Percentiles rank a stretch among this genome's conserved stretches.
Evolutionary conservation across 1,284 basidiomycete genomes (phyloP).

Genomic region (Polyporus tsugae): DNA sequence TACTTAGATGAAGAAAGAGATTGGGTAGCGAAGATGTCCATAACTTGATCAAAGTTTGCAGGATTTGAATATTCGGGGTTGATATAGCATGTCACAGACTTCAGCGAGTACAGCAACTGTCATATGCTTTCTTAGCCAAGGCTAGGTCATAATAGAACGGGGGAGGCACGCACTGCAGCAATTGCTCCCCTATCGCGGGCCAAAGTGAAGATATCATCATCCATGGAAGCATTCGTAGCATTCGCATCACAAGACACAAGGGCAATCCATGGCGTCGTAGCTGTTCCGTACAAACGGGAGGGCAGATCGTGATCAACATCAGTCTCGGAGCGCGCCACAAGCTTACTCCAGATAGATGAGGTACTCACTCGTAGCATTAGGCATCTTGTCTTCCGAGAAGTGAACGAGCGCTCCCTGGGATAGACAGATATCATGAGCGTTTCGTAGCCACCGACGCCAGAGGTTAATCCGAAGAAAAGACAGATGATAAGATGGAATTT

Average conservation of each 20-base stretch:
- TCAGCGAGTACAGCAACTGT: slow-evolving; percentile 80
- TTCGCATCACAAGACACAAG: slow-evolving; percentile 85
- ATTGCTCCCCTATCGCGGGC: slow-evolving; percentile 81
- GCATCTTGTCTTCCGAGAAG: slow-evolving; percentile 67
- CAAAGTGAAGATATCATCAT: slow-evolving; percentile 81
- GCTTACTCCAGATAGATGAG: slow-evolving; percentile 7
- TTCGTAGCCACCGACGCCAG: neutral
- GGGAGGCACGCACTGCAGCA: slow-evolving; percentile 63
- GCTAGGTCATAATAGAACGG: neutral
- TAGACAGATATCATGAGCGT: neutral
- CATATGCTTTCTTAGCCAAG: neutral
- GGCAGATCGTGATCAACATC: neutral
- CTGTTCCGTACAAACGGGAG: slow-evolving; percentile 44
- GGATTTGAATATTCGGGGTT: slow-evolving; percentile 76
- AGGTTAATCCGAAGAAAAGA: too few species aligned
- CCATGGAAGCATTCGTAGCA: slow-evolving; percentile 64
- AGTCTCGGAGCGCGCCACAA: neutral
- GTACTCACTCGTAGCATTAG: slow-evolving; percentile 45
- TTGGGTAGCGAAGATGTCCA: slow-evolving; percentile 83
- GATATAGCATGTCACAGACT: slow-evolving; percentile 77
- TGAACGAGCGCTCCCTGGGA: slow-evolving; percentile 80
- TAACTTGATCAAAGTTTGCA: slow-evolving; percentile 70
- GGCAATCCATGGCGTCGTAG: slow-evolving; percentile 88
- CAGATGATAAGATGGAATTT: neutral
- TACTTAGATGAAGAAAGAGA: slow-evolving; percentile 52